Percentiles rank a stretch among this genome's conserved stretches.
Evolutionary conservation across 345 rosid genomes (phyloP).

Genomic region (Noccaea caerulescens): DNA sequence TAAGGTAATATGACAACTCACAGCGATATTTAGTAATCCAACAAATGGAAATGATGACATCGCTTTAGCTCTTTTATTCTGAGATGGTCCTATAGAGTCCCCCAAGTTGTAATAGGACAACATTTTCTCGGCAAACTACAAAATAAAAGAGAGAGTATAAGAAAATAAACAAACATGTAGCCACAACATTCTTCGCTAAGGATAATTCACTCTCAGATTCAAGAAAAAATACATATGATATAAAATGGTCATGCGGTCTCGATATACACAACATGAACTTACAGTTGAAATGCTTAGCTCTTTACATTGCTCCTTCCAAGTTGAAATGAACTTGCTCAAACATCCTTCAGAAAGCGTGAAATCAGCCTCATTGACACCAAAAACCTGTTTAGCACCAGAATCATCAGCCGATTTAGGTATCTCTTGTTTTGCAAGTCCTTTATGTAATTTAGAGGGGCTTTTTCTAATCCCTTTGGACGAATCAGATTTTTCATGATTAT

Average conservation of each 20-base stretch:
- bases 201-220: slow-evolving; percentile 11
- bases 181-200: slow-evolving; percentile 9
- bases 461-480: slow-evolving; percentile 39
- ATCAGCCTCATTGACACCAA: slow-evolving; percentile 47
- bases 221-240: slow-evolving; percentile 5
- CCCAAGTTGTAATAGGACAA: slow-evolving; percentile 54
- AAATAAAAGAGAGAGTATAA: slow-evolving; percentile 33
- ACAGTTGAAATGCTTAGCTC: slow-evolving; percentile 62
- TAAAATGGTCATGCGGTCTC: slow-evolving; percentile 19
- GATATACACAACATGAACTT: slow-evolving; percentile 35
- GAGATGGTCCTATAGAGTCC: slow-evolving; percentile 37
- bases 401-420: slow-evolving; percentile 37
- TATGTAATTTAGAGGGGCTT: slow-evolving; percentile 46
- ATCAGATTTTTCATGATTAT: slow-evolving; percentile 45
- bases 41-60: slow-evolving; percentile 58
- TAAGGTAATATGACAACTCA: slow-evolving; percentile 51
- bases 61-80: slow-evolving; percentile 34
- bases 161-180: slow-evolving; percentile 24
- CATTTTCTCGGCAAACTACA: slow-evolving; percentile 74
- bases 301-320: slow-evolving; percentile 83
- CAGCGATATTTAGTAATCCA: slow-evolving; percentile 82
- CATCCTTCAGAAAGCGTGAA: slow-evolving; percentile 52
- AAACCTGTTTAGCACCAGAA: slow-evolving; percentile 40
- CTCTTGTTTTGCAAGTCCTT: slow-evolving; percentile 47
- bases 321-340: slow-evolving; percentile 65